phyloP scores from a whole-genome alignment of 2,329 filamentous ascomycete genomes.

The Nemania sp. region DNA sequence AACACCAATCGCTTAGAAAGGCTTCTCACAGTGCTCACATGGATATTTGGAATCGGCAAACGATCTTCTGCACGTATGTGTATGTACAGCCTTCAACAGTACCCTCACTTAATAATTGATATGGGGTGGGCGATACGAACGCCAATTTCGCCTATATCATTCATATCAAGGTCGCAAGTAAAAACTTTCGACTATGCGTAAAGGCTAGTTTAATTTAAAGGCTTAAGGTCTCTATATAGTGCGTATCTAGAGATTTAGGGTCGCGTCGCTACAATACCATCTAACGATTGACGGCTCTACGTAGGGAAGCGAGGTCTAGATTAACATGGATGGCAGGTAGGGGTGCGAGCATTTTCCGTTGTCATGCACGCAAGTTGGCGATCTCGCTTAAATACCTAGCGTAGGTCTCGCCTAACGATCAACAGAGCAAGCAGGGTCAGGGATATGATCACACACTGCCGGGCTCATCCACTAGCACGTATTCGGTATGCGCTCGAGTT shows the following conservation, averaged over 20 bases:
- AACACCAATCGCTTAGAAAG: conserved; percentile 33
- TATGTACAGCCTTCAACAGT: neutral
- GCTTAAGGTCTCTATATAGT: too few species aligned
- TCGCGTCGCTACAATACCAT: neutral
- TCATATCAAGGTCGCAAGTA: neutral
- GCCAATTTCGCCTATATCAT: conserved; percentile 7
- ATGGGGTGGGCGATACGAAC: conserved; percentile 7
- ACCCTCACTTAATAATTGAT: neutral
- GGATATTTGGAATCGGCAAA: conserved; percentile 35
- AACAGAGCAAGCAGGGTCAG: conserved; percentile 7
- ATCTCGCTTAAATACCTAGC: conserved; percentile 30
- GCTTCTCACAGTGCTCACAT: conserved; percentile 7
- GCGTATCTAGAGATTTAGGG: neutral
- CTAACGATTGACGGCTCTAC: neutral
- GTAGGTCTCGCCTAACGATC: conserved; percentile 4
- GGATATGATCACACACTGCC: conserved; percentile 27
- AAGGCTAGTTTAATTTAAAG: too few species aligned
- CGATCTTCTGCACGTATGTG: neutral
- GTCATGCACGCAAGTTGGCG: conserved; percentile 28
- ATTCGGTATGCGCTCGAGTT: conserved; percentile 21
- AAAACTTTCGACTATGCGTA: too few species aligned
- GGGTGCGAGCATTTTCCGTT: conserved; percentile 7
- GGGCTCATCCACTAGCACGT: conserved; percentile 17
- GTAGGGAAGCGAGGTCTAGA: neutral
- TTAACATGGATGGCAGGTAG: neutral